Evolutionary conservation across 2,329 filamentous ascomycete species (phyloP).

Genomic region (Exophiala bonariae): DNA sequence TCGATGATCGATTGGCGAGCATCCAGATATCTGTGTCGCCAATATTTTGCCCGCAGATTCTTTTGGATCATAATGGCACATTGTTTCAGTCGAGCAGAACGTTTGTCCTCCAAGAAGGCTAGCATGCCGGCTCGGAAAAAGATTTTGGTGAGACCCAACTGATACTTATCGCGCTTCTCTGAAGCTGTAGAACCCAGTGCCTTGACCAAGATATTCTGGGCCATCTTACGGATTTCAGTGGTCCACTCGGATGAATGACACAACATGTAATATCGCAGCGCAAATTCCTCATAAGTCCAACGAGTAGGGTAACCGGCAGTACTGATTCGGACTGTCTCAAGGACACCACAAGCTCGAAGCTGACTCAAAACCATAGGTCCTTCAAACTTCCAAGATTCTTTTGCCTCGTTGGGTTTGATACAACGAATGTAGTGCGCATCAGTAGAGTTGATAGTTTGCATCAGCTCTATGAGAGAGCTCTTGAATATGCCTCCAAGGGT

Average conservation of each 20-base stretch:
- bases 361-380: slow-evolving; percentile 98
- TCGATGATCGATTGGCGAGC: slow-evolving; percentile 77
- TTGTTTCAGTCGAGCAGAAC: slow-evolving; percentile 85
- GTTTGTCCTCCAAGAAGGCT: slow-evolving; percentile 91
- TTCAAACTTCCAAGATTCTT: slow-evolving; percentile 96
- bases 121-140: slow-evolving; percentile 99
- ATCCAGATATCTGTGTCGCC: slow-evolving; percentile 85
- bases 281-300: slow-evolving; percentile 99
- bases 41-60: slow-evolving; percentile 94
- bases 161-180: slow-evolving; percentile 86
- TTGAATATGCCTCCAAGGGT: slow-evolving; percentile 98
- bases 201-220: slow-evolving; percentile 84
- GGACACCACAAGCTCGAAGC: slow-evolving; percentile 94
- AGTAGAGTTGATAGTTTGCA: slow-evolving; percentile 96
- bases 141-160: slow-evolving; percentile 96
- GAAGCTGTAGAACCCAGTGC: slow-evolving; percentile 77
- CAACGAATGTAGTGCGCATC: slow-evolving; percentile 99
- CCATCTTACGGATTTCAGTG: slow-evolving; percentile 90
- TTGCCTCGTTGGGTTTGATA: slow-evolving; percentile 98
- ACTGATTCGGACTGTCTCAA: slow-evolving; percentile 97
- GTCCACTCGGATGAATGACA: slow-evolving; percentile 89
- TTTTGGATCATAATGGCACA: slow-evolving; percentile 98
- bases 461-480: slow-evolving; percentile 94
- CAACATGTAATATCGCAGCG: slow-evolving; percentile 96
- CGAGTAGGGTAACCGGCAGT: slow-evolving; percentile 95